phyloP scores from a whole-genome alignment of 371 early-diverging fungal genomes.

The Umbelopsis sp. region DNA sequence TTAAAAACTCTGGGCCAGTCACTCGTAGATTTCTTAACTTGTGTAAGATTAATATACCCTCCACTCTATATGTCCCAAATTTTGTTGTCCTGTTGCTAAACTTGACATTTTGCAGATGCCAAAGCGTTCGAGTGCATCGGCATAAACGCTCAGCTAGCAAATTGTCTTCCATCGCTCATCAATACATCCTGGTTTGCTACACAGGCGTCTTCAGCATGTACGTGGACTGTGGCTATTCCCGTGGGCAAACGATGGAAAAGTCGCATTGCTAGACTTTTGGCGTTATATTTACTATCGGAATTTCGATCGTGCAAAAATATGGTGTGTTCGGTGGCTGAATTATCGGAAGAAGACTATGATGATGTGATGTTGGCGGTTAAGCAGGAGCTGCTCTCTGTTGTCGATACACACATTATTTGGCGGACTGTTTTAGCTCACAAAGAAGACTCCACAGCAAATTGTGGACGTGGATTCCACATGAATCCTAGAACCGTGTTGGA shows the following conservation, averaged over 20 bases:
- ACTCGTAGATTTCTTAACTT: not conserved
- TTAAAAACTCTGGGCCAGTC: conserved; percentile 7
- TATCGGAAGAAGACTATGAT: conserved; percentile 2
- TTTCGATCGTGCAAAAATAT: conserved; percentile 15
- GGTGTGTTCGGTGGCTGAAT: not conserved
- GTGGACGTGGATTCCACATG: not conserved
- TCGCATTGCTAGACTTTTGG: conserved; percentile 6
- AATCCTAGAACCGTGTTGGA: too few relatives aligned
- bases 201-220: conserved; percentile 6
- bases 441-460: not conserved
- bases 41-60: not conserved
- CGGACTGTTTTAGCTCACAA: conserved; percentile 4
- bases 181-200: not conserved
- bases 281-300: conserved; percentile 1
- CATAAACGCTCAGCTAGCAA: not conserved
- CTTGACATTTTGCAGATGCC: not conserved
- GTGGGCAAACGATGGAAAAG: conserved; percentile 13
- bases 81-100: too few relatives aligned
- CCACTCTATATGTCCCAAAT: too few relatives aligned
- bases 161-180: not conserved
- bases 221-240: conserved; percentile 10
- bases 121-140: conserved; percentile 1
- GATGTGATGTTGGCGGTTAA: conserved; percentile 9
- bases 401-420: conserved; percentile 9
- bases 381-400: not conserved